Evolutionary conservation across 345 rosid genomes (phyloP).

Genomic region (Zanthoxylum bungeanum): DNA sequence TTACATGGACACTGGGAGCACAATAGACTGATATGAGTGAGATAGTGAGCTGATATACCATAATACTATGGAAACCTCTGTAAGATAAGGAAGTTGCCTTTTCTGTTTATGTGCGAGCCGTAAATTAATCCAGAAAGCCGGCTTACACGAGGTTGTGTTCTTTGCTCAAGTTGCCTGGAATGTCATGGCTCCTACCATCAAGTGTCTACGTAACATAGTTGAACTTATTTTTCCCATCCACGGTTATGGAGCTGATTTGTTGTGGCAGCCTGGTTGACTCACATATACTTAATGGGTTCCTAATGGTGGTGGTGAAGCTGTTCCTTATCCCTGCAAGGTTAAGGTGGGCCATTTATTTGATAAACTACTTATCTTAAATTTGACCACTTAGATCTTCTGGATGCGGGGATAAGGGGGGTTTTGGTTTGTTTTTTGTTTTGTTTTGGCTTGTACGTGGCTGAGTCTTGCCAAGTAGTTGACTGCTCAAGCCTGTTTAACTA

Average conservation of each 20-base stretch:
- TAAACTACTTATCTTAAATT: slow-evolving; percentile 79
- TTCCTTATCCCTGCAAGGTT: slow-evolving; percentile 97
- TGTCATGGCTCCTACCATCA: slow-evolving; percentile 29
- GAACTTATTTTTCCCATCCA: slow-evolving; percentile 58
- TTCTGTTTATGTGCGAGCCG: background rate
- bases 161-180: slow-evolving; percentile 26
- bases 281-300: slow-evolving; percentile 33
- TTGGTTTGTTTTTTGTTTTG: slow-evolving; percentile 12
- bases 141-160: slow-evolving; percentile 15
- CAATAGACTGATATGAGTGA: slow-evolving; percentile 6
- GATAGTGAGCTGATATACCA: slow-evolving; percentile 4
- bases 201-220: slow-evolving; percentile 53
- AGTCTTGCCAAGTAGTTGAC: slow-evolving; percentile 1
- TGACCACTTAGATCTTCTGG: slow-evolving; percentile 55
- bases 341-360: slow-evolving; percentile 95
- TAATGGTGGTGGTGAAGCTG: slow-evolving; percentile 44
- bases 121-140: slow-evolving; percentile 8
- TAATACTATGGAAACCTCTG: slow-evolving; percentile 9
- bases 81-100: slow-evolving; percentile 6
- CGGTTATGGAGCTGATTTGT: slow-evolving; percentile 79
- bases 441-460: slow-evolving; percentile 8
- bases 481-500: background rate
- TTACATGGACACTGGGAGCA: slow-evolving; percentile 40
- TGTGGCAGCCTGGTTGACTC: slow-evolving; percentile 96
- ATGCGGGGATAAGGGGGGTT: slow-evolving; percentile 90